phyloP scores from a whole-genome alignment of 768 basidiomycete genomes.

The Boletus rubropictus region DNA sequence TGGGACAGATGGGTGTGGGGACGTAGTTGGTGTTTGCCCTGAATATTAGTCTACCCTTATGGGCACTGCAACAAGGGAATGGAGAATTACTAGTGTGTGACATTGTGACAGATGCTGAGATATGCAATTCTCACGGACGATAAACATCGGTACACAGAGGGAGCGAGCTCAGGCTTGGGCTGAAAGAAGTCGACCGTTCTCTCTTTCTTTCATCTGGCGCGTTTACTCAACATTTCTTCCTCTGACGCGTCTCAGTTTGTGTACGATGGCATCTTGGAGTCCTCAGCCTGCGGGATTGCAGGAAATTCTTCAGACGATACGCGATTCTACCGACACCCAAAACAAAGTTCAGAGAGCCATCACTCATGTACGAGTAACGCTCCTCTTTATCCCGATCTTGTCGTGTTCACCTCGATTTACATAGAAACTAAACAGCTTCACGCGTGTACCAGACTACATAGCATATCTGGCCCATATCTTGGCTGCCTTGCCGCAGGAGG shows the following conservation, averaged over 20 bases:
- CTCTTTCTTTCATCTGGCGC: slow-evolving; percentile 29
- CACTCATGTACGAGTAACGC: slow-evolving; percentile 58
- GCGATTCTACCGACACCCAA: slow-evolving; percentile 80
- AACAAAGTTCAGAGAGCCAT: slow-evolving; percentile 70
- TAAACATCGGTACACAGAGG: slow-evolving; percentile 33
- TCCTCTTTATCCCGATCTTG: slow-evolving; percentile 15
- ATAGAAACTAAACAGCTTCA: slow-evolving; percentile 84
- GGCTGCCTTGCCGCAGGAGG: slow-evolving; percentile 70
- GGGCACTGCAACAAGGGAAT: no score
- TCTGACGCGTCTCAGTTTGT: slow-evolving; percentile 28
- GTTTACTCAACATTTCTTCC: slow-evolving; percentile 17
- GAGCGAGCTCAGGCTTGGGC: slow-evolving; percentile 1
- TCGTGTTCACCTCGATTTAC: slow-evolving; percentile 17
- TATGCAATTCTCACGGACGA: slow-evolving; percentile 32
- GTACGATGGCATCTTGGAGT: slow-evolving; percentile 67
- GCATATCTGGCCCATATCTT: slow-evolving; percentile 96
- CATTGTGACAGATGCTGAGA: slow-evolving; percentile 29
- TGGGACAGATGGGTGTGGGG: no score
- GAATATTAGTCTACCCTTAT: no score
- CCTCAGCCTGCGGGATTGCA: slow-evolving; percentile 83
- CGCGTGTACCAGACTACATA: slow-evolving; percentile 87
- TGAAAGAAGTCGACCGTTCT: slow-evolving; percentile 13
- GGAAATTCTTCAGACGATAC: slow-evolving; percentile 88
- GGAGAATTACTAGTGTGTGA: slow-evolving; percentile 1
- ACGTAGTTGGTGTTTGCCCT: no score